A percentile compares a stretch with the other conserved stretches of the same genome.
Conservation (phyloP, 177 flowering plant genomes). For the Vitis hybrid region DNA sequence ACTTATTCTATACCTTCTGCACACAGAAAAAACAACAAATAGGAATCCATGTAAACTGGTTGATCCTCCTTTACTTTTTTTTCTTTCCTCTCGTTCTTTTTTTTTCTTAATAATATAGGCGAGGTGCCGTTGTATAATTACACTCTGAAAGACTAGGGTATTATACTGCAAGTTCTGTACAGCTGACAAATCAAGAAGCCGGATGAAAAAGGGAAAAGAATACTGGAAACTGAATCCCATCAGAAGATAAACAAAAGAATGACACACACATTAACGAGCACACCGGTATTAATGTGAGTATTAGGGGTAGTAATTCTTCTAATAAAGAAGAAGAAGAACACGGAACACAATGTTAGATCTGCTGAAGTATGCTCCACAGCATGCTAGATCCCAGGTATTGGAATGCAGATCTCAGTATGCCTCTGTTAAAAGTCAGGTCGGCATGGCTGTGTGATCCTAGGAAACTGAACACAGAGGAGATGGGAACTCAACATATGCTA, state of each 20-base stretch:
- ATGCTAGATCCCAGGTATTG: slow-evolving; percentile 30
- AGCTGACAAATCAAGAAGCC: slow-evolving; percentile 38
- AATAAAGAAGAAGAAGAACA: slow-evolving; percentile 16
- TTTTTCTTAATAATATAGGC: slow-evolving; percentile 31
- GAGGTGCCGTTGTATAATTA: slow-evolving; percentile 59
- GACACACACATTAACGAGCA: slow-evolving; percentile 40
- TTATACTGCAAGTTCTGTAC: slow-evolving; percentile 53
- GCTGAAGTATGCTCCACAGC: slow-evolving; percentile 29
- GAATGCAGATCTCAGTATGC: slow-evolving; percentile 42
- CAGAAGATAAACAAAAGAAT: slow-evolving; percentile 52
- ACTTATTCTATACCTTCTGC: slow-evolving; percentile 57
- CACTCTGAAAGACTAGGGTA: slow-evolving; percentile 41
- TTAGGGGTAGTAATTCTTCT: slow-evolving; percentile 19
- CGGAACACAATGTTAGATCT: slow-evolving; percentile 28
- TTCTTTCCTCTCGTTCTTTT: too few species aligned
- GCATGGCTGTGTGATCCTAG: slow-evolving; percentile 40
- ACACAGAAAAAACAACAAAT: slow-evolving; percentile 42
- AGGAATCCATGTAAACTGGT: slow-evolving; percentile 43
- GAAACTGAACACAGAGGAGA: slow-evolving; percentile 15
- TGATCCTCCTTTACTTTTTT: slow-evolving; percentile 32
- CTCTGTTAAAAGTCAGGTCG: slow-evolving; percentile 47
- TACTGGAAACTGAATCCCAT: slow-evolving; percentile 36
- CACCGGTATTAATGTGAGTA: slow-evolving; percentile 27
- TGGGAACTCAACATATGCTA: slow-evolving; percentile 18
- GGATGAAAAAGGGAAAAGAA: slow-evolving; percentile 21